phyloP scores from a whole-genome alignment of 2,329 filamentous ascomycete species.

The Canariomyces notabilis region DNA sequence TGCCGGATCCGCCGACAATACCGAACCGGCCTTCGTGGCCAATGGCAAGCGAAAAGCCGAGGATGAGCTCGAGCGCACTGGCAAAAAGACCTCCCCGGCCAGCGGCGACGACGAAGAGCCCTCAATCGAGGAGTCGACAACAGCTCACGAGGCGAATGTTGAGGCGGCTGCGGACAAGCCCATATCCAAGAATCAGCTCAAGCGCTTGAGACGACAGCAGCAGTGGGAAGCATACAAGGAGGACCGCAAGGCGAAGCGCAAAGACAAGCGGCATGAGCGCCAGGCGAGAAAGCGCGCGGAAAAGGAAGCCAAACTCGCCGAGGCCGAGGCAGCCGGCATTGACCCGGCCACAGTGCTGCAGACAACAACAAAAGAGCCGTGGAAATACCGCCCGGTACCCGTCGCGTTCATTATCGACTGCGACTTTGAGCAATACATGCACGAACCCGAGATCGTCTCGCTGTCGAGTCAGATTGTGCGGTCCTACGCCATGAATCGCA shows the following conservation, averaged over 20 bases:
- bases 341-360: constrained; percentile 34
- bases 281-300: constrained; percentile 46
- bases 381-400: constrained; percentile 53
- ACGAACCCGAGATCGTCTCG: constrained; percentile 76
- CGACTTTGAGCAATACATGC: constrained; percentile 87
- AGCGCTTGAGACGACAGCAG: constrained; percentile 67
- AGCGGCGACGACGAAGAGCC: constrained; percentile 5
- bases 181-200: constrained; percentile 81
- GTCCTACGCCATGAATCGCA: constrained; percentile 82
- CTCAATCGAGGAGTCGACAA: background rate
- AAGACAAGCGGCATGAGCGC: constrained; percentile 48
- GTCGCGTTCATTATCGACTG: constrained; percentile 84
- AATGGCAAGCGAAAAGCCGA: constrained; percentile 26
- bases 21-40: background rate
- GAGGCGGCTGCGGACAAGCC: constrained; percentile 10
- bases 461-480: constrained; percentile 79
- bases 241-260: constrained; percentile 49
- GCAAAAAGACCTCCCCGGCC: constrained; percentile 14
- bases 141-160: background rate
- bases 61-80: constrained; percentile 18
- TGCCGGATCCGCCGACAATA: background rate
- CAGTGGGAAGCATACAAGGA: constrained; percentile 71
- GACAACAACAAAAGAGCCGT: constrained; percentile 24
- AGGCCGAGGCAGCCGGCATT: constrained; percentile 37
- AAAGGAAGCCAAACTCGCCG: constrained; percentile 45